Evolutionary conservation across 257 asterid species (phyloP).

Genomic region (Avicennia marina): DNA sequence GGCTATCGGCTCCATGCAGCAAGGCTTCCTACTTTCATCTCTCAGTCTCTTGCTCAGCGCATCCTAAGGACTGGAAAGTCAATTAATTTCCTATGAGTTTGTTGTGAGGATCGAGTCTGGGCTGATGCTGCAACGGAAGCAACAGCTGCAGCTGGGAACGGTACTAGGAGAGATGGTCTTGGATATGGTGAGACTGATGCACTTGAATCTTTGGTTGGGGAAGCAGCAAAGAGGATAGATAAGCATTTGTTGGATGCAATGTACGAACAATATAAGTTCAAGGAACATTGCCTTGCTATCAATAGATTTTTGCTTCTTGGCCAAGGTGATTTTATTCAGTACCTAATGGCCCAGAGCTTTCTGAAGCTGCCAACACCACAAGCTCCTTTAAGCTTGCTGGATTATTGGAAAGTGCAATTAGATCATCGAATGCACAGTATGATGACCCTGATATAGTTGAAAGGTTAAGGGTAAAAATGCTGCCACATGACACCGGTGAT

Average conservation of each 20-base stretch:
- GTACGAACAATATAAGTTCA: constrained; percentile 72
- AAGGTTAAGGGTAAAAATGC: constrained; percentile 89
- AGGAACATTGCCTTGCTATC: constrained; percentile 96
- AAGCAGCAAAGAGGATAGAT: constrained; percentile 92
- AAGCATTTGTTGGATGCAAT: constrained; percentile 84
- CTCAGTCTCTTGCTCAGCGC: constrained; percentile 87
- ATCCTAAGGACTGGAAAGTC: constrained; percentile 96
- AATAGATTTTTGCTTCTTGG: constrained; percentile 95
- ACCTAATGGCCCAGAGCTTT: constrained; percentile 92
- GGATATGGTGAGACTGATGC: constrained; percentile 98
- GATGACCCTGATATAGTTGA: constrained; percentile 89
- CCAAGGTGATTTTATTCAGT: constrained; percentile 98
- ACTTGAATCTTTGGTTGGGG: constrained; percentile 80
- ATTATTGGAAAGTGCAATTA: constrained; percentile 77
- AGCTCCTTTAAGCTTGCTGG: constrained; percentile 97
- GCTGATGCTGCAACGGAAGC: constrained; percentile 92
- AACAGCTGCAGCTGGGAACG: constrained; percentile 89
- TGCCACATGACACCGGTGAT: constrained; percentile 94
- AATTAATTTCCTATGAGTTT: constrained; percentile 88
- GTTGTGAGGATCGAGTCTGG: constrained; percentile 98
- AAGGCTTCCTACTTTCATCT: constrained; percentile 93
- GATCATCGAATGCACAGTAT: constrained; percentile 95
- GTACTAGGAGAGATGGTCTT: constrained; percentile 84
- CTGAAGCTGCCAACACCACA: constrained; percentile 93
- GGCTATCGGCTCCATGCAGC: constrained; percentile 82